Evolutionary conservation across 208 protist genomes (phyloP), one percentile per base, ranked within the genome.

Genomic region (Acanthamoeba sp.): DNA sequence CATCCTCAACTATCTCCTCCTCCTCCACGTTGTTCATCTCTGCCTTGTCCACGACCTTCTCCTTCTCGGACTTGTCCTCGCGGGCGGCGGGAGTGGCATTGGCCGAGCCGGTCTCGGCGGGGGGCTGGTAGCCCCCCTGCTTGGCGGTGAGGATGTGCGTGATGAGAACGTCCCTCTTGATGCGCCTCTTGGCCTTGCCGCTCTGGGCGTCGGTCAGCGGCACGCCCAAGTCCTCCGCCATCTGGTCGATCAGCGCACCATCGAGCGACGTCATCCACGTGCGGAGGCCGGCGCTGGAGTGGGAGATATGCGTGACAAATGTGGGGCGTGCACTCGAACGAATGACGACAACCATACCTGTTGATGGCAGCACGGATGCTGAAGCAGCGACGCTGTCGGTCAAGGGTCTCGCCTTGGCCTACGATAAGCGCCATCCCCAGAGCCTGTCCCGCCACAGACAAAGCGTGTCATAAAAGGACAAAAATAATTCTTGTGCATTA

Each of bases 321-420:
- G 55, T 22, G 4, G 16, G 18, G 55, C n/a, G 14, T 29, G 55
- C 20, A 62, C 5, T 1, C 6, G 10, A 6, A 62, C n/a, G 55
- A 29, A 20, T 9, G 55, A 62, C 14, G 22, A 10, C 55, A 0
- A 62, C 36, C n/a, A 20, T 40, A 76, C 66, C 66, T 80, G 71
- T 80, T 80, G 71, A 80, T 80, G 71, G 71, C 71, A 0, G 71
- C 71, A 10, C 36, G 34, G 27, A 80, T 48, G 71, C 71, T 80
- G 18, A 45, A 1, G 38, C 71, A 48, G 18, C 32, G 32, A 5
- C 38, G 71, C 10, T 80, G 27, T 38, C 71, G 32, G 36, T 48
- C 29, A 36, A 80, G 18, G 14, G 71, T 16, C 71, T 24, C 38
- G 38, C 36, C 71, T n/a, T 80, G 36, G 59, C 9, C 18, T 36